Percentiles rank a stretch among this genome's conserved stretches.
Evolutionary conservation across 2,329 filamentous ascomycete species (phyloP).

Genomic region (Xylaria sp.): DNA sequence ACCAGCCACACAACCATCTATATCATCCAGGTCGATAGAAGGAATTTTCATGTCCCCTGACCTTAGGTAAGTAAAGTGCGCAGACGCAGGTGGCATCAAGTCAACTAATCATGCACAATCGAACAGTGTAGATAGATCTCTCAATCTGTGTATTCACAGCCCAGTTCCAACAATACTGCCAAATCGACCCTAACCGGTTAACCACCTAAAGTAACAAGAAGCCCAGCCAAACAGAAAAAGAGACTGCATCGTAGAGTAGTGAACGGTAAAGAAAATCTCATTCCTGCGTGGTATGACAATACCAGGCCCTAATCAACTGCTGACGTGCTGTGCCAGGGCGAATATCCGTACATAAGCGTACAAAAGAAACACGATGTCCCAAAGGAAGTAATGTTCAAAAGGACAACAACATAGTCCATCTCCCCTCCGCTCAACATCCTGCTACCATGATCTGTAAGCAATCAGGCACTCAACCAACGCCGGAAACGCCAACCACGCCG

Average conservation of each 20-base stretch:
- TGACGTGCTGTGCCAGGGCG: not conserved
- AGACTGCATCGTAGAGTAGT: not conserved
- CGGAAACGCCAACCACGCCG: constrained; percentile 29
- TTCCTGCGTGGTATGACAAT: constrained; percentile 10
- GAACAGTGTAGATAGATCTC: not conserved
- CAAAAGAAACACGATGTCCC: constrained; percentile 23
- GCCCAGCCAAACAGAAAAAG: not conserved
- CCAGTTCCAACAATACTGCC: not conserved
- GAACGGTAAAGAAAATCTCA: constrained; percentile 15
- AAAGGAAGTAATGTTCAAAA: constrained; percentile 7
- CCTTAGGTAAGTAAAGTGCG: not conserved
- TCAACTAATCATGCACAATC: not conserved
- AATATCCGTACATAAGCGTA: constrained; percentile 27
- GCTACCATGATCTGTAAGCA: constrained; percentile 1
- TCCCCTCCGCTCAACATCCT: not conserved
- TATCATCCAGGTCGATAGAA: too few species aligned
- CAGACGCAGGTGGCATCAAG: not conserved
- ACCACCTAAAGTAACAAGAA: not conserved
- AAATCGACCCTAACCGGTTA: not conserved
- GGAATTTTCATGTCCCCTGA: not conserved
- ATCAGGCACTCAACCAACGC: constrained; percentile 21
- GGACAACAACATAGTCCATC: constrained; percentile 4
- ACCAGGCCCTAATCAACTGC: constrained; percentile 3
- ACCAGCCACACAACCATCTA: too few species aligned
- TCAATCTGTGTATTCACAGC: not conserved